These are phyloP conservation scores for Lactifluus hygrophoroides DNA, from an alignment of 768 basidiomycete species.

Conservation along the genomic window DNA sequence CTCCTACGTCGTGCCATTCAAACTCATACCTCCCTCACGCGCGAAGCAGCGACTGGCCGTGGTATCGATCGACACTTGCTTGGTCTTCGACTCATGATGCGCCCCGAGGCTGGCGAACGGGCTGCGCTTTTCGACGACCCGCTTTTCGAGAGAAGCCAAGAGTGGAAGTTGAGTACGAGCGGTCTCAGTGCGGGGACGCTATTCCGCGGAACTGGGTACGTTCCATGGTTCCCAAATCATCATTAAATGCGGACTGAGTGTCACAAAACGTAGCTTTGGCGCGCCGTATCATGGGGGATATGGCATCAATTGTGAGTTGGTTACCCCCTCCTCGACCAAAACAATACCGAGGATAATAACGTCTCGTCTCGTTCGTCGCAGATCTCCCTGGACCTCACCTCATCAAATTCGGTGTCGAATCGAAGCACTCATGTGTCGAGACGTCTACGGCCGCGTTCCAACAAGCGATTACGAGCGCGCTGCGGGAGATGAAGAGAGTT, in stretches of 20 bases:
- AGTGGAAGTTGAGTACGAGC: slow-evolving; percentile 88
- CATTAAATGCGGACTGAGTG: neutral
- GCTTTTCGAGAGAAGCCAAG: slow-evolving; percentile 61
- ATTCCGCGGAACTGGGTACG: slow-evolving; percentile 82
- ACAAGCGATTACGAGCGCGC: slow-evolving; percentile 45
- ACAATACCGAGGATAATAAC: neutral
- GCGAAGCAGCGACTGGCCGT: slow-evolving; percentile 68
- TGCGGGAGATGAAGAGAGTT: slow-evolving; percentile 55
- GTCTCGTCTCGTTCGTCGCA: slow-evolving; percentile 28
- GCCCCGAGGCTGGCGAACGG: slow-evolving; percentile 43
- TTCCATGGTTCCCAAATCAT: neutral
- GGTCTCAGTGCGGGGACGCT: slow-evolving; percentile 77
- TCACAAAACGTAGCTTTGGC: slow-evolving; percentile 52
- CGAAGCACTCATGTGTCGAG: slow-evolving; percentile 57
- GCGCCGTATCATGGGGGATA: slow-evolving; percentile 78
- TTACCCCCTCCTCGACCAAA: neutral
- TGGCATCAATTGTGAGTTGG: slow-evolving; percentile 79
- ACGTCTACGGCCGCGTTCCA: slow-evolving; percentile 72
- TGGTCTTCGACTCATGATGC: slow-evolving; percentile 63
- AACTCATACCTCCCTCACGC: slow-evolving; percentile 63
- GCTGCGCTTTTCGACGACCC: slow-evolving; percentile 69
- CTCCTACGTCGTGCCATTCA: slow-evolving; percentile 61
- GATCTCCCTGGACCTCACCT: slow-evolving; percentile 72
- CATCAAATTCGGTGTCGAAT: slow-evolving; percentile 92
- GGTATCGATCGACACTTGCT: slow-evolving; percentile 92